Conservation (phyloP, 2,329 filamentous ascomycete species). For the Fusarium sp. region DNA sequence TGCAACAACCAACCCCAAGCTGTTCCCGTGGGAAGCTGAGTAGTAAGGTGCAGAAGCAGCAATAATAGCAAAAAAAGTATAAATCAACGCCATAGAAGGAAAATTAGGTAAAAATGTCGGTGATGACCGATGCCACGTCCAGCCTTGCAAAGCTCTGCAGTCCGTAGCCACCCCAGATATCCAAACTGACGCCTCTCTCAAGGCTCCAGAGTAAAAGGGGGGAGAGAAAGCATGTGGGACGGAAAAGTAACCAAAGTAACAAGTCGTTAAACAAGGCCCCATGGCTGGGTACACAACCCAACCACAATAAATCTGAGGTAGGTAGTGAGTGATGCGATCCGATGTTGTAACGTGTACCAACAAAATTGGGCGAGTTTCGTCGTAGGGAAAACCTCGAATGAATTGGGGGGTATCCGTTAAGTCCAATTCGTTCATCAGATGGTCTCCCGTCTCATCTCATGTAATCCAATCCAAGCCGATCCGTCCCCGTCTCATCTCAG, state of each 20-base stretch:
- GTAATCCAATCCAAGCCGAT: constrained; percentile 27
- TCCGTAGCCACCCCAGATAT: not conserved
- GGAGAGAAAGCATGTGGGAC: constrained; percentile 14
- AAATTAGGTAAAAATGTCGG: constrained; percentile 32
- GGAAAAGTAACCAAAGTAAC: constrained; percentile 24
- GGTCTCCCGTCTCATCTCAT: constrained; percentile 32
- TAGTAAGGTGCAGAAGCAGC: constrained; percentile 1
- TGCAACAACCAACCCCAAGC: constrained; percentile 21
- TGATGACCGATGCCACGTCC: constrained; percentile 34
- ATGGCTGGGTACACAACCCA: constrained; percentile 6
- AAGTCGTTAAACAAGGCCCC: constrained; percentile 28
- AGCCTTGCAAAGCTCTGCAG: constrained; percentile 24
- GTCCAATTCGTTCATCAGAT: constrained; percentile 27
- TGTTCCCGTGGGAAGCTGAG: constrained; percentile 8
- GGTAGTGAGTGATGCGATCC: constrained; percentile 6
- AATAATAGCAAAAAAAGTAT: not conserved
- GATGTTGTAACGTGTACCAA: constrained; percentile 15
- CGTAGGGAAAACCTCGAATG: constrained; percentile 23
- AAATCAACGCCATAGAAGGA: constrained; percentile 30
- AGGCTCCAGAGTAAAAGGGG: not conserved
- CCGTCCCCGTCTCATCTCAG: constrained; percentile 32
- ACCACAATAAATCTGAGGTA: constrained; percentile 14
- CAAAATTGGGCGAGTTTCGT: constrained; percentile 20
- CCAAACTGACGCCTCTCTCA: not conserved
- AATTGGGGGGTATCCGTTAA: constrained; percentile 37